Evolutionary conservation across 1,284 basidiomycete species (phyloP).

Genomic region (Ustilago loliicola): DNA sequence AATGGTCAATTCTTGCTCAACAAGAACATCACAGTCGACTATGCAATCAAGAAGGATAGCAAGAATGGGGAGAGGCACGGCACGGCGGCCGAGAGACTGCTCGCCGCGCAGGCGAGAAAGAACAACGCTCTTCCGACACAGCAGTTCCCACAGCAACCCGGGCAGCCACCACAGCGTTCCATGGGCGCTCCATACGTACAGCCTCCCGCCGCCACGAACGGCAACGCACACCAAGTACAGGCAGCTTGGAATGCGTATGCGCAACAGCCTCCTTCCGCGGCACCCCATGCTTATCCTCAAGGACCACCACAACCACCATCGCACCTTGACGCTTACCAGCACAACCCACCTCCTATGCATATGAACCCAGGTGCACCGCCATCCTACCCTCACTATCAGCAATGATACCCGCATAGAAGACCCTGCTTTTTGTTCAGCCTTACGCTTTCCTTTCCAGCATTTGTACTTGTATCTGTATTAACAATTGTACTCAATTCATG

Average conservation of each 20-base stretch:
- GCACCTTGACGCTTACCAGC: slow-evolving; percentile 14
- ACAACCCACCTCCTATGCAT: slow-evolving; percentile 29
- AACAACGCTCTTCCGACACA: slow-evolving; percentile 83
- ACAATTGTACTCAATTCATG: slow-evolving; percentile 11
- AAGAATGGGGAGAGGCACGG: slow-evolving; percentile 97
- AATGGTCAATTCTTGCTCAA: slow-evolving; percentile 98
- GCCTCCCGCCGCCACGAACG: slow-evolving; percentile 10
- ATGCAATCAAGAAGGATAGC: slow-evolving; percentile 98
- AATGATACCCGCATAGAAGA: not conserved
- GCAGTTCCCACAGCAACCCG: slow-evolving; percentile 19
- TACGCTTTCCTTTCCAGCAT: not conserved
- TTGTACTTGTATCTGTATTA: slow-evolving; percentile 27
- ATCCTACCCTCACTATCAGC: slow-evolving; percentile 32
- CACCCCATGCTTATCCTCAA: slow-evolving; percentile 9
- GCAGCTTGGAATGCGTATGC: slow-evolving; percentile 20
- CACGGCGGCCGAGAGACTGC: slow-evolving; percentile 90
- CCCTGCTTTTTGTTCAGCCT: not conserved
- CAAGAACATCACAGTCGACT: slow-evolving; percentile 94
- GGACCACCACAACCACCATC: slow-evolving; percentile 16
- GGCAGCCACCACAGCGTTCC: slow-evolving; percentile 13
- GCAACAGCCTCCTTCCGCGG: slow-evolving; percentile 11
- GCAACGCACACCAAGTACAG: not conserved
- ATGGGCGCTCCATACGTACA: slow-evolving; percentile 13
- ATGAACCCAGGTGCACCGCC: slow-evolving; percentile 28
- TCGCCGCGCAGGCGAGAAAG: slow-evolving; percentile 94